Evolutionary conservation across 2,329 filamentous ascomycete genomes (phyloP), one percentile per base, ranked within the genome.

Genomic region (Pseudophaeomoniella oleicola): DNA sequence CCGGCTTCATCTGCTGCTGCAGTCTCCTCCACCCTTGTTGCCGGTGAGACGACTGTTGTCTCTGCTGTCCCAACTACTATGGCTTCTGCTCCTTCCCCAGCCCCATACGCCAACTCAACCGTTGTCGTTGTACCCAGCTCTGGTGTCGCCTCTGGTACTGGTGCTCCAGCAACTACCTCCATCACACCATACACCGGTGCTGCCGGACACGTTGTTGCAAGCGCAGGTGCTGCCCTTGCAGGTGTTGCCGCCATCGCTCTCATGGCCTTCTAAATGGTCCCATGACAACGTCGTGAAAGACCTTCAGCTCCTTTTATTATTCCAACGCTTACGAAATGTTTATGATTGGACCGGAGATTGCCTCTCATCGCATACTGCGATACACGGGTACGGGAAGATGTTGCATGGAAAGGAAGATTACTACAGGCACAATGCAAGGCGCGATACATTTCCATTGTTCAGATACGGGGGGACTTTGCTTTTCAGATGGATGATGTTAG

Each of bases 221-320:
- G 22, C 22, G 22, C 31, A 9, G 44, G 41, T 32, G 46, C 44
- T 44, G 46, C 42, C 44, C 41, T 48, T 43, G 46, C 46, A 31
- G 46, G 46, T 48, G 46, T 46, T 35, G 46, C 44, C 39, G 46
- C 44, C 42, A 40, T 48, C 32, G 46, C 44, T 38, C 43, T 44
- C 40, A 40, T 48, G 37, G 42, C 46, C 37, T 40, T 48, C 41
- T 48, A 48, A 46, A 42, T 39, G 34, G 41, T 35, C n/a, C n/a
- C n/a, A n/a, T n/a, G n/a, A n/a, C n/a, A n/a, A n/a, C n/a, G n/a
- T n/a, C n/a, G n/a, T n/a, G n/a, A n/a, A n/a, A n/a, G n/a, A n/a
- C n/a, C n/a, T n/a, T n/a, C n/a, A n/a, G n/a, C n/a, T n/a, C n/a
- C n/a, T n/a, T n/a, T n/a, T n/a, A n/a, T n/a, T n/a, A n/a, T n/a